Evolutionary conservation across 2,329 filamentous ascomycete species (phyloP).

Genomic region (Thielaviopsis musarum): DNA sequence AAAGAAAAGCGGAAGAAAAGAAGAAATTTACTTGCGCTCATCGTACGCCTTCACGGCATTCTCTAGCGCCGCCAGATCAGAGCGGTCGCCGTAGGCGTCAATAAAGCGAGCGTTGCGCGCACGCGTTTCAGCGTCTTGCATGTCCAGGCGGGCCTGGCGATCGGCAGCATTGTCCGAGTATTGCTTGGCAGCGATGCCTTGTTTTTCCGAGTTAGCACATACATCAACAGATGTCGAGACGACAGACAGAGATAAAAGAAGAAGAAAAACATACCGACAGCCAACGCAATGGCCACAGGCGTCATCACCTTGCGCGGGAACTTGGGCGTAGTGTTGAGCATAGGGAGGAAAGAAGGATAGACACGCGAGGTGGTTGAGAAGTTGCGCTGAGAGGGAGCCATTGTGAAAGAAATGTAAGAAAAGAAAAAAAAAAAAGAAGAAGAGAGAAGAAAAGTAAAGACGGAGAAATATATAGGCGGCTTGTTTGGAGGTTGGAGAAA

Average conservation of each 20-base stretch:
- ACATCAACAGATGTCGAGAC: background rate
- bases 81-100: conserved; percentile 33
- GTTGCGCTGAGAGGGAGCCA: conserved; percentile 11
- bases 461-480: background rate
- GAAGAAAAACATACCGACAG: conserved; percentile 17
- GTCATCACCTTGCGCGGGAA: conserved; percentile 14
- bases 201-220: background rate
- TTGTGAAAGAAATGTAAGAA: conserved; percentile 5
- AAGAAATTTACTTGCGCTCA: conserved; percentile 11
- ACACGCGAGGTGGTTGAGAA: conserved; percentile 18
- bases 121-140: conserved; percentile 21
- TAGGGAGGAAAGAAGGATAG: conserved; percentile 18
- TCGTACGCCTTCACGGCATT: conserved; percentile 31
- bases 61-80: conserved; percentile 31
- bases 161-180: conserved; percentile 3
- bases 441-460: background rate
- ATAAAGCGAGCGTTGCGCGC: conserved; percentile 26
- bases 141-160: conserved; percentile 19
- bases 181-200: conserved; percentile 8
- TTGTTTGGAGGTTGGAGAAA: conserved; percentile 2
- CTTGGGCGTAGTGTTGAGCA: conserved; percentile 14
- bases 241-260: background rate
- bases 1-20: background rate
- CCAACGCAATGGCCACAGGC: conserved; percentile 18
- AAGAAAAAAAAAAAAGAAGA: background rate